Evolutionary conservation across 129 eudicot species (phyloP), one percentile per base, ranked within the genome.

Genomic region (Sambucus nigra): DNA sequence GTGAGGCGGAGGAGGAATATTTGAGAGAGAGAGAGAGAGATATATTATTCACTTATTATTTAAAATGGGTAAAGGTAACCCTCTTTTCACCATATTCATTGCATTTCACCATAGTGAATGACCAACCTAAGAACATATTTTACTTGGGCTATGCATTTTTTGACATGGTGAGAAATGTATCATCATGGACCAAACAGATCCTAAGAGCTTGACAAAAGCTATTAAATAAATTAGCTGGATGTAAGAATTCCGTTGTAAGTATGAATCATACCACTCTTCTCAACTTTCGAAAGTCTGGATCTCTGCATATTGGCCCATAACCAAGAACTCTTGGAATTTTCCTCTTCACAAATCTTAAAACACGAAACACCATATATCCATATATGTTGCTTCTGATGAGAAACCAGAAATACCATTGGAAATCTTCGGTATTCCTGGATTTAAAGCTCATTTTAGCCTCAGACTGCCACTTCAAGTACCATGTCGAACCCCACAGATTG

Each of bases 231-330:
- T 19, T 19, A 49, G 6, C 23, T n/a, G 23, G 31, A 48, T 15
- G 57, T 19, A 49, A 9, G 44, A 21, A n/a, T 47, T 44, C 33
- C 25, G 50, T 26, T 20, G 64, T 40, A 25, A 49, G 63, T 20
- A 11, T 27, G 46, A 68, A 67, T 59, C 51, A 50, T 80, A 87
- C 96, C 94, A 87, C 66, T 78, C 80, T 75, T 64, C 67, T 44
- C 63, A 77, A 64, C 65, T 80, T 80, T 63, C 77, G 46, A 45
- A 69, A 51, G 68, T 72, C 83, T 45, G 81, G 86, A 67, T 77
- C 53, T 69, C 75, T 70, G 23, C 92, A 67, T 56, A 53, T 29
- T 5, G 79, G 76, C 74, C 73, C 59, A 64, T 24, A 53, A 22
- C 87, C 88, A 66, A 73, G 79, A 57, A 87, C 28, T 33, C 57